Evolutionary conservation across 2,329 filamentous ascomycete species (phyloP), one percentile per base, ranked within the genome.

Genomic region (Pseudogymnoascus sp.): DNA sequence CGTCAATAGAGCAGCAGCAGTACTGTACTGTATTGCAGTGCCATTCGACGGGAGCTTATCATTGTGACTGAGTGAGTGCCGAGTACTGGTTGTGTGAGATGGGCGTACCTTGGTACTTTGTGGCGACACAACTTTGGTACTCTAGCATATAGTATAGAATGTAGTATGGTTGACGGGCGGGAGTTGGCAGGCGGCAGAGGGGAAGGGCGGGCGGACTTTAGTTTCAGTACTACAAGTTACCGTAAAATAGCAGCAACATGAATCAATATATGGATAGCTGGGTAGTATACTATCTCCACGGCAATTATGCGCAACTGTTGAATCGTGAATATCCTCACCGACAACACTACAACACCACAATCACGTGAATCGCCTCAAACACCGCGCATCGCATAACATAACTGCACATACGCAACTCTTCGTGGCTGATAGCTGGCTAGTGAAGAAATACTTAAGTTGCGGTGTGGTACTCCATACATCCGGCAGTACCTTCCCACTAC

Each of bases 381-480:
- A 12, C 35, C 11, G 35, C 35, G 30, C 35, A 18, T 18, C 18
- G 18, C 18, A 18, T 18, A 12, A 6, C 39, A 47, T 20, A 25
- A 25, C 22, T n/a, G 28, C 41, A 28, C 41, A 47, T 47, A 47
- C 41, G 41, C 41, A 47, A 47, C 41, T 47, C 14, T 28, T 28
- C 8, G 41, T 28, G 41, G 41, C 41, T 47, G 41, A 22, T 50
- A 25, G 22, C 22, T 25, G 22, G 22, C 22, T 25, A 25, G 22
- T 25, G 22, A 25, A 25, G 22, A 25, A 25, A 25, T 25, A 28
- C 22, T 11, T n/a, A 15, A 50, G 25, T 50, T 50, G 43, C 43
- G 43, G 43, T 50, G 43, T 30, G 43, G 43, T 50, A 50, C 43
- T 50, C 43, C 43, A 50, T 50, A 50, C 22, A 50, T 50, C 43